Percentiles rank a stretch among this genome's conserved stretches.
These are phyloP conservation scores for Xylariaceae sp. DNA, from an alignment of 2,329 filamentous ascomycete genomes.

Conservation along the genomic window DNA sequence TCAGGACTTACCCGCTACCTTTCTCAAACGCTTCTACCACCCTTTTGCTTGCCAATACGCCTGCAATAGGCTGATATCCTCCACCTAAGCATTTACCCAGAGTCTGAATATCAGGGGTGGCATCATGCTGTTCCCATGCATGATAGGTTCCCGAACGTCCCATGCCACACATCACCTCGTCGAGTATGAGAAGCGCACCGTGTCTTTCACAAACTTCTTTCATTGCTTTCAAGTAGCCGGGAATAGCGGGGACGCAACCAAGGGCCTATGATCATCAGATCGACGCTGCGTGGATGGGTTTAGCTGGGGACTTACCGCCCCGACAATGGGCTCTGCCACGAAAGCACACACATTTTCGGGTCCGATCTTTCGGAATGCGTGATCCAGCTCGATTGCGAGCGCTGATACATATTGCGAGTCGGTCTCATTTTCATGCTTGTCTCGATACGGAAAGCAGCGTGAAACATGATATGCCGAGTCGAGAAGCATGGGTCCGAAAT, in stretches of 20 bases:
- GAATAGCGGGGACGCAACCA: slow-evolving; percentile 61
- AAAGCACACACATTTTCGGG: slow-evolving; percentile 65
- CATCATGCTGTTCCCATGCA: slow-evolving; percentile 54
- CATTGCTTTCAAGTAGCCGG: slow-evolving; percentile 66
- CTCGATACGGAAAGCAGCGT: slow-evolving; percentile 62
- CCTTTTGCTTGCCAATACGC: slow-evolving; percentile 48
- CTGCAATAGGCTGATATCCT: slow-evolving; percentile 58
- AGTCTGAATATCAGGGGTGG: slow-evolving; percentile 60
- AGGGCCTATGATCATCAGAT: slow-evolving; percentile 35
- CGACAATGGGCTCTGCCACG: slow-evolving; percentile 67
- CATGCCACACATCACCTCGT: slow-evolving; percentile 70
- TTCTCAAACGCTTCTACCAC: slow-evolving; percentile 42
- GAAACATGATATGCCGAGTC: slow-evolving; percentile 56
- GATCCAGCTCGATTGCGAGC: slow-evolving; percentile 60
- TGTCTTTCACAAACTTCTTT: slow-evolving; percentile 63
- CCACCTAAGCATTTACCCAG: slow-evolving; percentile 62
- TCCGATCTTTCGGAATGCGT: slow-evolving; percentile 59
- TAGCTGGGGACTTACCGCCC: slow-evolving; percentile 49
- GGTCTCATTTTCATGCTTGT: slow-evolving; percentile 45
- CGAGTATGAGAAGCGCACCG: slow-evolving; percentile 69
- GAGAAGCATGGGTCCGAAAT: slow-evolving; percentile 58
- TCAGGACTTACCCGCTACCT: slow-evolving; percentile 32
- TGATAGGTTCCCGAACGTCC: slow-evolving; percentile 55
- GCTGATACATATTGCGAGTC: slow-evolving; percentile 55
- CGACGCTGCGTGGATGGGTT: neutral